Percentiles rank a stretch among this genome's conserved stretches.
These are phyloP conservation scores for Quercus cerris DNA, from an alignment of 306 rosid species.

Conservation along the genomic window DNA sequence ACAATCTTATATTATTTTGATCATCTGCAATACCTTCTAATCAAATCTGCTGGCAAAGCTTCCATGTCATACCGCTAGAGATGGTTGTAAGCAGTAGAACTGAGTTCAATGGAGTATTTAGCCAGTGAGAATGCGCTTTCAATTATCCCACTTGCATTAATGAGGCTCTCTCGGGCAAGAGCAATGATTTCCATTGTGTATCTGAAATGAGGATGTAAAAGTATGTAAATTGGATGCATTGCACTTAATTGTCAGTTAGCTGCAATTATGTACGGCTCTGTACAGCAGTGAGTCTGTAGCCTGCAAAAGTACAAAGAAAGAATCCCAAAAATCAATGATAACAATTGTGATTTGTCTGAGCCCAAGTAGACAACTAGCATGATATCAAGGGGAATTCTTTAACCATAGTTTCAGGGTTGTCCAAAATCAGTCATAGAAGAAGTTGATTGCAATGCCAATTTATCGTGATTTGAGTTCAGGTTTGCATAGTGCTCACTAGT, in stretches of 20 bases:
- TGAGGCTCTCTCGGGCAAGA: constrained; percentile 34
- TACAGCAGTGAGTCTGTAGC: constrained; percentile 40
- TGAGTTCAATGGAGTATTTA: constrained; percentile 42
- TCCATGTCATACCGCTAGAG: constrained; percentile 45
- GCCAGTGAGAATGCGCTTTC: constrained; percentile 29
- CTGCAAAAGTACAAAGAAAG: constrained; percentile 20
- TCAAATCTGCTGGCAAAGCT: constrained; percentile 41
- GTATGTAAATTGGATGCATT: constrained; percentile 45
- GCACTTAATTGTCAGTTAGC: constrained; percentile 42
- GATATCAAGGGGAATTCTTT: too few species aligned
- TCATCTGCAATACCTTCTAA: constrained; percentile 27
- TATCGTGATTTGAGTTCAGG: too few species aligned
- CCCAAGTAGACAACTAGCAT: not conserved
- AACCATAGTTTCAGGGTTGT: too few species aligned
- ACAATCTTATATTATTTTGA: not conserved
- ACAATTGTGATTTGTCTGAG: not conserved
- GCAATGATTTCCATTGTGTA: constrained; percentile 29
- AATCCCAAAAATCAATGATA: not conserved
- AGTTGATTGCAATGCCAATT: too few species aligned
- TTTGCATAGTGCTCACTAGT: too few species aligned
- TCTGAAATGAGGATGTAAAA: constrained; percentile 47
- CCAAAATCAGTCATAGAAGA: too few species aligned
- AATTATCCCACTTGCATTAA: constrained; percentile 38
- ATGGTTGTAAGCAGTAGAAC: constrained; percentile 32
- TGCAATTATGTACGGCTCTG: constrained; percentile 45